A percentile compares a stretch with the other conserved stretches of the same genome.
Conservation (phyloP, 2,329 filamentous ascomycete genomes). For the Pseudonectria foliicola region DNA sequence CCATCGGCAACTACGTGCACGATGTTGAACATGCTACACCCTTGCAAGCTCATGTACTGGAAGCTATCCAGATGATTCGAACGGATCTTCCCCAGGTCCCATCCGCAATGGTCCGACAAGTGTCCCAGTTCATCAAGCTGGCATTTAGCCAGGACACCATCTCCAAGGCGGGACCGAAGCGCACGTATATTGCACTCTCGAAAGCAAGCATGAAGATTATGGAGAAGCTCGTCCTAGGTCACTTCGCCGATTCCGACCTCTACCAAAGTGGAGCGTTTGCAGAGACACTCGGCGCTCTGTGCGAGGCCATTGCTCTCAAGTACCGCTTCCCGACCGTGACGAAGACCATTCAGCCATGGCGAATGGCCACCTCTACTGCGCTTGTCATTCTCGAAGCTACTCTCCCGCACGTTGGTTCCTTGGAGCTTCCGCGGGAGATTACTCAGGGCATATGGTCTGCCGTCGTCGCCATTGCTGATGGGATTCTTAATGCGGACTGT, state of each 20-base stretch:
- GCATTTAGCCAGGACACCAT: slow-evolving; percentile 48
- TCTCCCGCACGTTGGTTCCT: slow-evolving; percentile 51
- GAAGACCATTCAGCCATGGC: slow-evolving; percentile 69
- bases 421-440: slow-evolving; percentile 36
- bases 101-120: slow-evolving; percentile 59
- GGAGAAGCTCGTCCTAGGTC: slow-evolving; percentile 50
- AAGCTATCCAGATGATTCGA: slow-evolving; percentile 59
- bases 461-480: slow-evolving; percentile 57
- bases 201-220: slow-evolving; percentile 72
- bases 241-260: slow-evolving; percentile 57
- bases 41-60: slow-evolving; percentile 63
- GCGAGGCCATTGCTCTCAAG: slow-evolving; percentile 66
- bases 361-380: slow-evolving; percentile 64
- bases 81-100: slow-evolving; percentile 59
- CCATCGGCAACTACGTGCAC: slow-evolving; percentile 58
- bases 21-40: slow-evolving; percentile 69
- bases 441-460: slow-evolving; percentile 61
- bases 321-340: slow-evolving; percentile 70
- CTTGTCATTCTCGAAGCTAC: slow-evolving; percentile 62
- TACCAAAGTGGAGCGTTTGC: slow-evolving; percentile 62
- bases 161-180: slow-evolving; percentile 38
- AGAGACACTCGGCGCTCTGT: slow-evolving; percentile 58
- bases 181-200: slow-evolving; percentile 84
- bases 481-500: slow-evolving; percentile 62
- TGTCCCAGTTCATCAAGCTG: slow-evolving; percentile 64